phyloP scores from a whole-genome alignment of 371 early-diverging fungal species.

The Mycotypha africana region DNA sequence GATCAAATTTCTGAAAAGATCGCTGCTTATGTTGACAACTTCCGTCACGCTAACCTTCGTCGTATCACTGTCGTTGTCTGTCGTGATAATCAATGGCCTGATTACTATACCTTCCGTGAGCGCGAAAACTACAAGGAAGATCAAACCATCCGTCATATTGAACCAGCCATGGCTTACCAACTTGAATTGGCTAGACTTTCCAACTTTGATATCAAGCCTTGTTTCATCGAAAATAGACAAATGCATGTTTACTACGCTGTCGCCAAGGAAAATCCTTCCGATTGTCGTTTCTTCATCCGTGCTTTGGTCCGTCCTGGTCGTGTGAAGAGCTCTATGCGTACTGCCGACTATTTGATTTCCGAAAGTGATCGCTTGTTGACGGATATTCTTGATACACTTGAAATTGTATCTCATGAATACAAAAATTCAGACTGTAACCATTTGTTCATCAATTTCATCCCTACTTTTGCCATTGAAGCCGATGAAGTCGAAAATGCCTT shows the following conservation, averaged over 20 bases:
- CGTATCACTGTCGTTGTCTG: constrained; percentile 89
- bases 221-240: constrained; percentile 88
- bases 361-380: constrained; percentile 89
- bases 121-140: constrained; percentile 83
- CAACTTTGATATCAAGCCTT: constrained; percentile 94
- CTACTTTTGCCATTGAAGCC: constrained; percentile 86
- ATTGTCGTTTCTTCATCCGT: constrained; percentile 95
- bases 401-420: constrained; percentile 81
- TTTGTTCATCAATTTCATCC: constrained; percentile 95
- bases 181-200: constrained; percentile 89
- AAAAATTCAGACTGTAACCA: constrained; percentile 98
- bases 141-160: constrained; percentile 93
- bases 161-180: constrained; percentile 97
- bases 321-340: constrained; percentile 72
- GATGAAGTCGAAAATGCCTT: constrained; percentile 81
- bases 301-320: constrained; percentile 93
- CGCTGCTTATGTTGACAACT: constrained; percentile 43
- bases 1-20: constrained; percentile 56
- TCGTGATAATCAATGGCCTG: constrained; percentile 78
- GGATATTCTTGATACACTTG: constrained; percentile 92
- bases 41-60: constrained; percentile 77
- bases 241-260: constrained; percentile 95
- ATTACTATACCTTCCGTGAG: constrained; percentile 96
- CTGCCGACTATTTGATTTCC: constrained; percentile 90
- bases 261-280: constrained; percentile 90